Percentiles rank a stretch among this genome's conserved stretches.
Conservation (phyloP, 805 yeast species). For the Candida vartiovaarae region DNA sequence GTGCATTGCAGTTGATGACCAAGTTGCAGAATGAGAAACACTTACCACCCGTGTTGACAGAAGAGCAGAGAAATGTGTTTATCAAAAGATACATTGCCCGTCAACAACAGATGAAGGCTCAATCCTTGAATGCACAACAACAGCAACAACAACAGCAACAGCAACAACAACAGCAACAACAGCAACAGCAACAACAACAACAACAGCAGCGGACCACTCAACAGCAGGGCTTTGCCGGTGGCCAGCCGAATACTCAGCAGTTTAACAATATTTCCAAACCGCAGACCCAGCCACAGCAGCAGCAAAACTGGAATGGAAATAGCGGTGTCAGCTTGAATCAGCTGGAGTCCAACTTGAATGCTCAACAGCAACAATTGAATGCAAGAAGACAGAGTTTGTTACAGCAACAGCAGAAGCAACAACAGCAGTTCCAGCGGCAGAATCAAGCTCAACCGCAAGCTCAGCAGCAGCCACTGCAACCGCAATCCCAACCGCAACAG, state of each 20-base stretch:
- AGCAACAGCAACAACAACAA: constrained; percentile 5
- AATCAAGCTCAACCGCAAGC: constrained; percentile 2
- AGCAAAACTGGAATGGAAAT: constrained; percentile 6
- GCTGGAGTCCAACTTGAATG: not conserved
- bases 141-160: constrained; percentile 5
- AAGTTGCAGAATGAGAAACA: constrained; percentile 21
- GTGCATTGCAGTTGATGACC: constrained; percentile 18
- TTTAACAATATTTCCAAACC: constrained; percentile 1
- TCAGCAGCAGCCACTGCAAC: constrained; percentile 10
- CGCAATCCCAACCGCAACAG: constrained; percentile 5
- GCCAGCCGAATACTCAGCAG: constrained; percentile 1
- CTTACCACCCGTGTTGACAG: constrained; percentile 16
- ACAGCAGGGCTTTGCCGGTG: not conserved
- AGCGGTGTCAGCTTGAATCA: constrained; percentile 1
- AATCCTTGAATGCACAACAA: constrained; percentile 4
- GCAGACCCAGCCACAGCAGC: constrained; percentile 4
- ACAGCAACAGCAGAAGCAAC: constrained; percentile 11
- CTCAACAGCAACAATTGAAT: constrained; percentile 4
- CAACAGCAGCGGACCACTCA: not conserved
- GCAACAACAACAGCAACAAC: constrained; percentile 5
- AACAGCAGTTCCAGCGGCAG: constrained; percentile 16
- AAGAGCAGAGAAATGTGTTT: constrained; percentile 20
- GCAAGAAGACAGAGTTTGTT: constrained; percentile 9
- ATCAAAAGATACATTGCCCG: constrained; percentile 19
- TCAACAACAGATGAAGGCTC: constrained; percentile 19